Conservation (phyloP, 768 basidiomycete genomes). For the Lentinula sp. region DNA sequence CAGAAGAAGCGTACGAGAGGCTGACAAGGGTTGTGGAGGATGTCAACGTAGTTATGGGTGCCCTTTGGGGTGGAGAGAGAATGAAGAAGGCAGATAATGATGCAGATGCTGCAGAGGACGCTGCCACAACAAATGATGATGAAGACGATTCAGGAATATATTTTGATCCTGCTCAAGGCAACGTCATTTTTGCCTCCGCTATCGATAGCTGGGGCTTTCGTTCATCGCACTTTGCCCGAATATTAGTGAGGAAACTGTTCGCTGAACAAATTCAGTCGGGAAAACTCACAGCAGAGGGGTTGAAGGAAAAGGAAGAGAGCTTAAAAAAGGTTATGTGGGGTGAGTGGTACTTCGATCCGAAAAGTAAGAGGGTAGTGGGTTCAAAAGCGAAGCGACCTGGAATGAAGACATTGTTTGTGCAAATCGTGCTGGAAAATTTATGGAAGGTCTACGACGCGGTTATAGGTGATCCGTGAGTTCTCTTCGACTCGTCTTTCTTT, state of each 20-base stretch:
- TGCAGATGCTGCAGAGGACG: constrained; percentile 52
- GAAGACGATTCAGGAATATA: constrained; percentile 98
- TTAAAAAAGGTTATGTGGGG: constrained; percentile 91
- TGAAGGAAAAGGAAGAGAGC: constrained; percentile 74
- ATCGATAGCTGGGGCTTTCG: constrained; percentile 98
- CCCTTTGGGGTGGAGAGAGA: constrained; percentile 88
- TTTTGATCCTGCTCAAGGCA: constrained; percentile 92
- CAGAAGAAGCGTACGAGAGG: constrained; percentile 91
- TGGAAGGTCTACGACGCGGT: constrained; percentile 97
- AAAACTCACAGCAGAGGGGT: not conserved
- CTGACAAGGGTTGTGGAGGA: constrained; percentile 91
- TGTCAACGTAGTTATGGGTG: constrained; percentile 97
- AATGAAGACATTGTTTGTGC: constrained; percentile 75
- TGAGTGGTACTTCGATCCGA: constrained; percentile 94
- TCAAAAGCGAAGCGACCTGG: constrained; percentile 42
- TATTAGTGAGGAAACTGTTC: constrained; percentile 79
- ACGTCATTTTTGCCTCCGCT: constrained; percentile 94
- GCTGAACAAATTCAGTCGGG: not conserved
- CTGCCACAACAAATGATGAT: constrained; percentile 60
- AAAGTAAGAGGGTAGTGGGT: constrained; percentile 81
- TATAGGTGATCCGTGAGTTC: constrained; percentile 71
- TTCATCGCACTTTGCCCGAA: constrained; percentile 85
- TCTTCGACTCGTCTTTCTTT: constrained; percentile 13
- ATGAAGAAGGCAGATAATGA: constrained; percentile 85
- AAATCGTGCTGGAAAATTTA: constrained; percentile 94